Evolutionary conservation across 208 protist species (phyloP).

Genomic region (Wallacemonas sp.): DNA sequence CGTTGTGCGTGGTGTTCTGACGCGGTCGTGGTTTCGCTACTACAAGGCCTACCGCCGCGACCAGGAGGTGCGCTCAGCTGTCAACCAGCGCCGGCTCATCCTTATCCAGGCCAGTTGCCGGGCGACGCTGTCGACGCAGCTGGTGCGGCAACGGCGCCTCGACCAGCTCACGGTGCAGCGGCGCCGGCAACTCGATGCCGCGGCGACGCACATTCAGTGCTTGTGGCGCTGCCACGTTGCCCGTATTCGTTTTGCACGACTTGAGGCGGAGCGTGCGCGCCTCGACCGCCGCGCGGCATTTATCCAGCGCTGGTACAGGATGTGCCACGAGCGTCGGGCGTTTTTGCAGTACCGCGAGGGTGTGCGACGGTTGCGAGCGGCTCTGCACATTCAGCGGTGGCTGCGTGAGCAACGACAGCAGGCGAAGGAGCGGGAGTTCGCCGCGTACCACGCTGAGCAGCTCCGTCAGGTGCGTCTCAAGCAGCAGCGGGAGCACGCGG

Average conservation of each 20-base stretch:
- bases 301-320: constrained; percentile 73
- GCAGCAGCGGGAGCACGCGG: constrained; percentile 35
- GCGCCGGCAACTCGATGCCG: constrained; percentile 23
- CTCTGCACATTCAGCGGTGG: constrained; percentile 58
- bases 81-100: constrained; percentile 49
- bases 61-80: constrained; percentile 65
- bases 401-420: constrained; percentile 36
- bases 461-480: constrained; percentile 43
- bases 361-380: constrained; percentile 43
- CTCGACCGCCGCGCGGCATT: constrained; percentile 35
- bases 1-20: constrained; percentile 70
- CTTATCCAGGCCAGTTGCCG: constrained; percentile 65
- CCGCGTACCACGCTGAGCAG: constrained; percentile 59
- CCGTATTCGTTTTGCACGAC: constrained; percentile 45
- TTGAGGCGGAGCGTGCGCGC: constrained; percentile 55
- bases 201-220: constrained; percentile 67
- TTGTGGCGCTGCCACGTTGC: constrained; percentile 75
- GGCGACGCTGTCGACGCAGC: constrained; percentile 27
- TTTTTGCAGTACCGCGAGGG: constrained; percentile 45
- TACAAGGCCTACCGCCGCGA: constrained; percentile 75
- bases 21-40: constrained; percentile 84
- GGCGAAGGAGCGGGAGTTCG: constrained; percentile 58
- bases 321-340: constrained; percentile 37
- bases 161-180: constrained; percentile 22
- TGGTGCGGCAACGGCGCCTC: constrained; percentile 25